phyloP scores from a whole-genome alignment of 805 yeast species.

The Metschnikowia picachoensis region DNA sequence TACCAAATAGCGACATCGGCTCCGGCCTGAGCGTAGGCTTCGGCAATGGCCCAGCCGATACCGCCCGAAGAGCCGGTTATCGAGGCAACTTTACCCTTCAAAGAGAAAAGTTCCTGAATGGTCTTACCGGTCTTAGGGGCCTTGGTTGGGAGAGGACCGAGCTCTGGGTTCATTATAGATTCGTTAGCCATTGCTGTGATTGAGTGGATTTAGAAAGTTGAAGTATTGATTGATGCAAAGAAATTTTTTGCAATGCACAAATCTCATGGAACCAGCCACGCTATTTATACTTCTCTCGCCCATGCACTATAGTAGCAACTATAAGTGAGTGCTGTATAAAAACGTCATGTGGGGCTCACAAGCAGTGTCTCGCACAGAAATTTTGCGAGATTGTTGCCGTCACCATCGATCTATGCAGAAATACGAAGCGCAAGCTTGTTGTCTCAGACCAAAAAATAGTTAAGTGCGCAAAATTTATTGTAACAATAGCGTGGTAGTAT shows the following conservation, averaged over 20 bases:
- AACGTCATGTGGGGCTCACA: conserved; percentile 5
- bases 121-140: conserved; percentile 49
- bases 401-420: background rate
- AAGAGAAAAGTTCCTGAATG: conserved; percentile 67
- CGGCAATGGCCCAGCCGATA: conserved; percentile 78
- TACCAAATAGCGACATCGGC: conserved; percentile 73
- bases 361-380: background rate
- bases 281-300: conserved; percentile 6
- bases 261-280: background rate
- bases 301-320: conserved; percentile 10
- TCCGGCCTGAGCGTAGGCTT: conserved; percentile 82
- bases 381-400: conserved; percentile 2
- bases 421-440: conserved; percentile 4
- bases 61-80: conserved; percentile 86
- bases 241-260: background rate
- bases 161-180: conserved; percentile 28
- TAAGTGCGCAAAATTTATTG: too few relatives aligned
- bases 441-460: too few relatives aligned
- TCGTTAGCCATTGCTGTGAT: conserved; percentile 12
- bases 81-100: conserved; percentile 78
- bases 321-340: conserved; percentile 7
- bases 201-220: background rate
- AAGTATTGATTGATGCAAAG: background rate
- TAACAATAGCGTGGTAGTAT: too few relatives aligned
- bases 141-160: conserved; percentile 38